Conservation (phyloP, 2,329 filamentous ascomycete genomes). For the Colletotrichum tropicale region DNA sequence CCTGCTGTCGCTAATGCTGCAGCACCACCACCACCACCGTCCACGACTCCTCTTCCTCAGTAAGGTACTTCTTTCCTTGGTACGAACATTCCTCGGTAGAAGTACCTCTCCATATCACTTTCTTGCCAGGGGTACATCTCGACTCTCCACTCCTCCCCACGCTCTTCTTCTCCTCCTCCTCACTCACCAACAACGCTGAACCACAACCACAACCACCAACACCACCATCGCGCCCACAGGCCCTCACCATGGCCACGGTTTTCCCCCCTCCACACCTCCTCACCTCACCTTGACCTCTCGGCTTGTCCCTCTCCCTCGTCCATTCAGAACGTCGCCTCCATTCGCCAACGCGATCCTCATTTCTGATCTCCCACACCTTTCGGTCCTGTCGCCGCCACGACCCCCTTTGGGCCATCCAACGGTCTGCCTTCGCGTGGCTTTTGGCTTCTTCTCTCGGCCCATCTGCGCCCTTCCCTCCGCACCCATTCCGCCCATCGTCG, state of each 20-base stretch:
- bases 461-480: constrained; percentile 8
- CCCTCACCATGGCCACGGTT: not conserved
- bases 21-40: not conserved
- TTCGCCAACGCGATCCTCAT: not conserved
- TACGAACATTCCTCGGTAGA: not conserved
- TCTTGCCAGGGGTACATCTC: not conserved
- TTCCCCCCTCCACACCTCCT: not conserved
- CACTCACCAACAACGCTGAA: not conserved
- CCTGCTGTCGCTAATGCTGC: not conserved
- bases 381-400: not conserved
- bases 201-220: not conserved
- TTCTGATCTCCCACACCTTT: not conserved
- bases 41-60: not conserved
- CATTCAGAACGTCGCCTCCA: not conserved
- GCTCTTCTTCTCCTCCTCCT: not conserved
- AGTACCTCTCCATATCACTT: not conserved
- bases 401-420: constrained; percentile 8
- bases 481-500: constrained; percentile 1
- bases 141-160: not conserved
- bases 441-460: constrained; percentile 6
- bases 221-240: not conserved
- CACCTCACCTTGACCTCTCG: not conserved
- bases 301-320: not conserved
- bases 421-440: constrained; percentile 7
- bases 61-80: not conserved